Percentiles rank a stretch among this genome's conserved stretches.
phyloP scores from a whole-genome alignment of 2,329 filamentous ascomycete genomes.

The Aspergillus sp. region DNA sequence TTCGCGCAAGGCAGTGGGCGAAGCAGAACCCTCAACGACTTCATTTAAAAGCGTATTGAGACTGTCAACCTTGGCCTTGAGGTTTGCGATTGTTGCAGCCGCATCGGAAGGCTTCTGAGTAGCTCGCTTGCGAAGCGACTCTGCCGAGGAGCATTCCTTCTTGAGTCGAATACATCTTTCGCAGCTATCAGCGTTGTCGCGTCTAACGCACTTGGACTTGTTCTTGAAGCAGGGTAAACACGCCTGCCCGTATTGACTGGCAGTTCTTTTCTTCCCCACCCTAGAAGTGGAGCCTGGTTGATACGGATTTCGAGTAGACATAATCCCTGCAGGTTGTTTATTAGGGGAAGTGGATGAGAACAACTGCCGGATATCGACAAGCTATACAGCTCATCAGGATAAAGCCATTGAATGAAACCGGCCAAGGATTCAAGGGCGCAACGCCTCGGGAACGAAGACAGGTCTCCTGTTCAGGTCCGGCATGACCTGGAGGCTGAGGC shows the following conservation, averaged over 20 bases:
- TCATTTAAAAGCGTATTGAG: neutral
- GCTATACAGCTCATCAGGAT: neutral
- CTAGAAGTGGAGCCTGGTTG: neutral
- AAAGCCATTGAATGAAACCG: neutral
- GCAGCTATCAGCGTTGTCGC: neutral
- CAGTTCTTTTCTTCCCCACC: neutral
- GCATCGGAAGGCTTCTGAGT: neutral
- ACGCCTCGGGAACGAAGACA: too few relatives aligned
- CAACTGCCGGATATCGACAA: neutral
- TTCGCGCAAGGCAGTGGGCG: neutral
- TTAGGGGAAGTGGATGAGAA: neutral
- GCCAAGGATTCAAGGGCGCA: neutral
- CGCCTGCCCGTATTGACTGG: neutral
- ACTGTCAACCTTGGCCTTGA: neutral
- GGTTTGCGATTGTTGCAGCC: neutral
- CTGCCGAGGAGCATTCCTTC: neutral
- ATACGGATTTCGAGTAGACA: neutral
- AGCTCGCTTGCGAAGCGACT: neutral
- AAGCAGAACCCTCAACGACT: neutral
- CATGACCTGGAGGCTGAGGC: too few relatives aligned
- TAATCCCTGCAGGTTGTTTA: neutral
- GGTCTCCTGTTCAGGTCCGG: too few relatives aligned
- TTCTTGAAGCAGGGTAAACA: slow-evolving; percentile 5
- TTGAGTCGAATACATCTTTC: neutral
- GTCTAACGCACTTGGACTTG: slow-evolving; percentile 3